Evolutionary conservation across 2,329 filamentous ascomycete species (phyloP), one percentile per base, ranked within the genome.

Genomic region (Fusarium sublunatum): DNA sequence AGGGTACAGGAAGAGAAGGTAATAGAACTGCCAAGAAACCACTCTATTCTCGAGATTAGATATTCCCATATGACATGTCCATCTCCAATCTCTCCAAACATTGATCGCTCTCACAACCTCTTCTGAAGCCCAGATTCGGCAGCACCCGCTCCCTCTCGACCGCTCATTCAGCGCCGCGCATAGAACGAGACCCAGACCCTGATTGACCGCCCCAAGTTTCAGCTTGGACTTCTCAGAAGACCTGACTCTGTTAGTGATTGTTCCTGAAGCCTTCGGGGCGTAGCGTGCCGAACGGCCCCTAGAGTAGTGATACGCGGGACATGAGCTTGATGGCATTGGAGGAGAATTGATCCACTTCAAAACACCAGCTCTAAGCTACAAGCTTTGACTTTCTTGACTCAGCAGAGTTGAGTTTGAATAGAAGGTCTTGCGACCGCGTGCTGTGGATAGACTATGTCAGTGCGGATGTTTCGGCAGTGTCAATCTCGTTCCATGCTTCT

Each of bases 281-380:
- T 85, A 86, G 71, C 88, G 88, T 3, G 83, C 86, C 10, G 86
- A 86, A 26, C 73, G 71, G 36, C 86, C 86, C 72, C 88, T 88
- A 83, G 84, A 88, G 72, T 88, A 88, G 72, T 88, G 86, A 74
- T 84, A 88, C 61, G 80, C 83, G 5, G 82, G 76, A 19, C 61
- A 70, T 22, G 79, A 78, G 2, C 75, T 71, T 4, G 82, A 84
- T 39, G 76, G 78, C 26, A 72, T 76, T 38, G 87, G 72, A 5
- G 80, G 76, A 11, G 84, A 19, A 65, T 19, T 78, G 78, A 53
- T 88, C 67, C 11, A 80, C 77, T 3, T 38, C 19, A 11, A 24
- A 11, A 38, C 12, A 38, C 7, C 15, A 4, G 22, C 19, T 24
- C 13, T 13, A 22, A 11, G 15, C 19, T 24, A 24, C 13, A 22